These are phyloP conservation scores for Flaveria floridana DNA, from an alignment of 140 eudicot species.

Conservation along the genomic window DNA sequence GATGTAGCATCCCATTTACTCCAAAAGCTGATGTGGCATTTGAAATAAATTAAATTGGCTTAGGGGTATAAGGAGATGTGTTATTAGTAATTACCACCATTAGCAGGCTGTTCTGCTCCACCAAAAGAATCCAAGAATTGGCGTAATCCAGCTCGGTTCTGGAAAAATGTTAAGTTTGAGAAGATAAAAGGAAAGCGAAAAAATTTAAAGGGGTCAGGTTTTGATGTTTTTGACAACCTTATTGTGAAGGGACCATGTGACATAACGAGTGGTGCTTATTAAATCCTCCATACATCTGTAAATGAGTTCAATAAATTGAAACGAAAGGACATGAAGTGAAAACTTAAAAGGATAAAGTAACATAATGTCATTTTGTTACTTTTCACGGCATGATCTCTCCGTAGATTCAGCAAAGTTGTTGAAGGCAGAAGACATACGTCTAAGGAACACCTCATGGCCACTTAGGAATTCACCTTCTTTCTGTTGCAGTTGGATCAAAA, in stretches of 20 bases:
- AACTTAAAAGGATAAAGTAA: conserved; percentile 17
- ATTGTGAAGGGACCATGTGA: conserved; percentile 97
- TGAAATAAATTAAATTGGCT: background rate
- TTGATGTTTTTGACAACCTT: conserved; percentile 51
- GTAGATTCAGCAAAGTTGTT: conserved; percentile 94
- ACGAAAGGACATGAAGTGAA: conserved; percentile 12
- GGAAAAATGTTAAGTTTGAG: conserved; percentile 26
- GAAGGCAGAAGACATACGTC: conserved; percentile 78
- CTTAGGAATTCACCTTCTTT: conserved; percentile 92
- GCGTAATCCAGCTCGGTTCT: conserved; percentile 96
- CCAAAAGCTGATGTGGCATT: background rate
- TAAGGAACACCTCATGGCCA: conserved; percentile 80
- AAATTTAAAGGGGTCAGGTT: background rate
- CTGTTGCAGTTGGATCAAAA: conserved; percentile 42
- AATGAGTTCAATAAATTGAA: conserved; percentile 28
- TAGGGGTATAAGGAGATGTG: conserved; percentile 2
- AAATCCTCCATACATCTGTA: conserved; percentile 97
- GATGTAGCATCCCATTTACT: conserved; percentile 17
- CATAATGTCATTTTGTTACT: conserved; percentile 40
- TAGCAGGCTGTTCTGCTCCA: conserved; percentile 73
- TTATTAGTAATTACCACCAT: conserved; percentile 31
- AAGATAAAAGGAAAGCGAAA: conserved; percentile 17
- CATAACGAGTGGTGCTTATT: conserved; percentile 96
- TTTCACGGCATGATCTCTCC: conserved; percentile 84
- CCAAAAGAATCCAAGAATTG: conserved; percentile 97